A percentile compares a stretch with the other conserved stretches of the same genome.
phyloP scores from a whole-genome alignment of 352 stramenopile genomes.

The Albugo laibachii region DNA sequence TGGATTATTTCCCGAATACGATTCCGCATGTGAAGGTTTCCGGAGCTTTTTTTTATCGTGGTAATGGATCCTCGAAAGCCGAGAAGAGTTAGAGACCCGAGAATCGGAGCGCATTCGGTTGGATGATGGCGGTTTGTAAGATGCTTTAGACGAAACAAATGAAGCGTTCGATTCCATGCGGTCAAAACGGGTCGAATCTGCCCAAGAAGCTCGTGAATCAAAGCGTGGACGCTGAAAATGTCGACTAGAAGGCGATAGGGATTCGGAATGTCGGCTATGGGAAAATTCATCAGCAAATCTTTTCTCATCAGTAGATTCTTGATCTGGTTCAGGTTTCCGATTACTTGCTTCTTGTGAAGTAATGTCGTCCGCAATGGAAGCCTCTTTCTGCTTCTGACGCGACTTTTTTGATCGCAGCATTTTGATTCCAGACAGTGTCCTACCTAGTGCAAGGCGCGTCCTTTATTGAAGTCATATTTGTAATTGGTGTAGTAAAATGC shows the following conservation, averaged over 20 bases:
- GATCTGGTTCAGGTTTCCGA: too few species aligned
- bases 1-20: constrained; percentile 36
- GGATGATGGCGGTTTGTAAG: constrained; percentile 33
- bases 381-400: too few species aligned
- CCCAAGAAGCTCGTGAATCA: constrained; percentile 68
- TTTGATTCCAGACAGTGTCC: too few species aligned
- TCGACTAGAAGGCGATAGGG: constrained; percentile 12
- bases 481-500: constrained; percentile 16
- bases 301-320: too few species aligned
- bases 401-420: too few species aligned
- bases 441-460: too few species aligned
- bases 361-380: too few species aligned
- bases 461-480: too few species aligned
- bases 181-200: constrained; percentile 72
- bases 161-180: constrained; percentile 60
- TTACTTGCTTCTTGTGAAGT: too few species aligned
- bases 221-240: constrained; percentile 38
- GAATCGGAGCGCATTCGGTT: constrained; percentile 40
- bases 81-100: constrained; percentile 15
- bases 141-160: constrained; percentile 30
- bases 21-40: constrained; percentile 23
- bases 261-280: too few species aligned
- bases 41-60: constrained; percentile 15
- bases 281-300: too few species aligned
- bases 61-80: constrained; percentile 28